Evolutionary conservation across 78 protist species (phyloP).

Genomic region (Chrysochromulina tobinii): DNA sequence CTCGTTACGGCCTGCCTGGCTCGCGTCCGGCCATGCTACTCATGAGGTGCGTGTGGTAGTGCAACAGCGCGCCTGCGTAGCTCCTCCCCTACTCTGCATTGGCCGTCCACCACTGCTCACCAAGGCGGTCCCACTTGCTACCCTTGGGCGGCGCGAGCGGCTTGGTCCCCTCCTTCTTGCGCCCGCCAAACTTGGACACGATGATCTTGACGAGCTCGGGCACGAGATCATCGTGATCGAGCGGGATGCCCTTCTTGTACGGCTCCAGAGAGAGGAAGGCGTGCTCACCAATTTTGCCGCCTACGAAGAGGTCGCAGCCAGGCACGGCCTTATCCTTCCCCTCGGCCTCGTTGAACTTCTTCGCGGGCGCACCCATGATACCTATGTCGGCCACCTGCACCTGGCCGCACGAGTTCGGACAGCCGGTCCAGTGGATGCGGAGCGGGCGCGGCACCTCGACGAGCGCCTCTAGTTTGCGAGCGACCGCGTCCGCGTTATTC

Average conservation of each 20-base stretch:
- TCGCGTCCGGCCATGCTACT: no score
- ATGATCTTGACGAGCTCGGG: background rate
- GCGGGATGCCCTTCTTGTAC: background rate
- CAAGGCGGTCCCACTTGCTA: no score
- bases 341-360: background rate
- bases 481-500: slow-evolving; percentile 1
- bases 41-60: no score
- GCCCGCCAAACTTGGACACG: background rate
- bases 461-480: background rate
- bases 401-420: slow-evolving; percentile 59
- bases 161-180: no score
- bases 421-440: slow-evolving; percentile 62
- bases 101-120: no score
- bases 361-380: slow-evolving; percentile 22
- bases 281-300: slow-evolving; percentile 37
- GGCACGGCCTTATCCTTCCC: slow-evolving; percentile 1
- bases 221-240: background rate
- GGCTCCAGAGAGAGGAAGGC: background rate
- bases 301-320: slow-evolving; percentile 18
- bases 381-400: slow-evolving; percentile 48
- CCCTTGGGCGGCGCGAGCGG: no score
- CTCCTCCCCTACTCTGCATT: no score
- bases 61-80: no score
- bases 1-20: no score
- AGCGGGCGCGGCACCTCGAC: background rate